A percentile compares a stretch with the other conserved stretches of the same genome.
These are phyloP conservation scores for Podospora comata DNA, from an alignment of 495 filamentous ascomycete genomes.

Conservation along the genomic window DNA sequence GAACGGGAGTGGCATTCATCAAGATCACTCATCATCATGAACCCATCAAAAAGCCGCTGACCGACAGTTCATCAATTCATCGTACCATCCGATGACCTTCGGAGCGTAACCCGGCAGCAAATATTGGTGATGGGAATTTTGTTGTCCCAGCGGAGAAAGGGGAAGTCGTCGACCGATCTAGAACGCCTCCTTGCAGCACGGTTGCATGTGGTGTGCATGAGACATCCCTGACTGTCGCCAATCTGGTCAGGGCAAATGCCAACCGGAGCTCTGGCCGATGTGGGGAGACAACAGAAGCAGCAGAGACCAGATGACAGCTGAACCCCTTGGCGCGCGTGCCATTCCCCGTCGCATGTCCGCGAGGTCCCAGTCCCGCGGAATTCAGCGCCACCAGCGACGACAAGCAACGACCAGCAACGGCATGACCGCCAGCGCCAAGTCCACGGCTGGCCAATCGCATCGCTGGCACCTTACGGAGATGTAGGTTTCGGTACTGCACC, in stretches of 20 bases:
- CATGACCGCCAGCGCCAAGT: slow-evolving; percentile 9
- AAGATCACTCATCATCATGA: neutral
- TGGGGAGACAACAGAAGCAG: neutral
- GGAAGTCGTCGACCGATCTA: slow-evolving; percentile 8
- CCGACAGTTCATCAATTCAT: neutral
- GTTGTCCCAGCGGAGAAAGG: neutral
- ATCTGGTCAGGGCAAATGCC: neutral
- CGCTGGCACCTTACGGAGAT: neutral
- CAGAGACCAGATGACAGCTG: slow-evolving; percentile 1
- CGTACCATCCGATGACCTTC: neutral
- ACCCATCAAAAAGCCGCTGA: neutral
- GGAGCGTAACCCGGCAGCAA: neutral
- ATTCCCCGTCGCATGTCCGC: neutral
- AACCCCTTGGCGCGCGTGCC: slow-evolving; percentile 7
- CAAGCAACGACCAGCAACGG: neutral
- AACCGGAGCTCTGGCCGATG: slow-evolving; percentile 5
- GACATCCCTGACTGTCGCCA: neutral
- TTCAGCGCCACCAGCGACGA: neutral
- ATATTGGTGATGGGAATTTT: neutral
- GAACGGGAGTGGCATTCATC: neutral
- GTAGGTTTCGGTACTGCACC: slow-evolving; percentile 1
- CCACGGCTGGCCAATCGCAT: neutral
- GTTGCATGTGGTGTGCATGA: neutral
- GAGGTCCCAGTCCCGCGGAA: slow-evolving; percentile 8
- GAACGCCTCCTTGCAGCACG: neutral